Evolutionary conservation across 1,284 basidiomycete species (phyloP).

Genomic region (Tylopilus orsonianus): DNA sequence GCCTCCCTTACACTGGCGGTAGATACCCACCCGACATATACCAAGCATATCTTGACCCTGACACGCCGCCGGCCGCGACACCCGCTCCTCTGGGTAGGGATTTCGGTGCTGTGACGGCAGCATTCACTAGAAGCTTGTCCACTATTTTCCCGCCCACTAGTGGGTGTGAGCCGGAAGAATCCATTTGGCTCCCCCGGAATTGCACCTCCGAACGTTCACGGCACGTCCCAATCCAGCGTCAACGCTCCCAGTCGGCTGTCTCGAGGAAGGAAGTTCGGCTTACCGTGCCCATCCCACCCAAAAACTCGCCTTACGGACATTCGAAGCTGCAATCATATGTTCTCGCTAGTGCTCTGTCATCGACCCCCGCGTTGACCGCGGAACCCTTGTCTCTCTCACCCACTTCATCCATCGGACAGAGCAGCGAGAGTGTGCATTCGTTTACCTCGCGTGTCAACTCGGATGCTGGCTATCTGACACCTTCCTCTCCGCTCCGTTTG

Average conservation of each 20-base stretch:
- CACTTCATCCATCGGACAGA: constrained; percentile 26
- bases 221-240: constrained; percentile 27
- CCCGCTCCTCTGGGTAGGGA: constrained; percentile 12
- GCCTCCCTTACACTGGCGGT: constrained; percentile 32
- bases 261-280: constrained; percentile 33
- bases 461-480: constrained; percentile 21
- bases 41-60: constrained; percentile 24
- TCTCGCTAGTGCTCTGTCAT: constrained; percentile 26
- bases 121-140: constrained; percentile 25
- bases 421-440: constrained; percentile 31
- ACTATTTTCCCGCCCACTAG: constrained; percentile 17
- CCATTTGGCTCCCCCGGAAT: constrained; percentile 10
- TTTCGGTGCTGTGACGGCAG: constrained; percentile 17
- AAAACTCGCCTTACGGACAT: constrained; percentile 35
- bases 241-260: constrained; percentile 35
- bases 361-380: constrained; percentile 31
- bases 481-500: constrained; percentile 31
- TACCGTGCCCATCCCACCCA: constrained; percentile 26
- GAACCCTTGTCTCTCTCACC: constrained; percentile 32
- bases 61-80: constrained; percentile 11
- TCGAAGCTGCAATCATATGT: constrained; percentile 29
- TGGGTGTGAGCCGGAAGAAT: constrained; percentile 14
- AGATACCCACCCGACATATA: constrained; percentile 35
- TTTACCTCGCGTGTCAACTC: constrained; percentile 25
- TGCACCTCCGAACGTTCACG: constrained; percentile 12